phyloP scores from a whole-genome alignment of 306 rosid genomes.

The Pueraria montana region DNA sequence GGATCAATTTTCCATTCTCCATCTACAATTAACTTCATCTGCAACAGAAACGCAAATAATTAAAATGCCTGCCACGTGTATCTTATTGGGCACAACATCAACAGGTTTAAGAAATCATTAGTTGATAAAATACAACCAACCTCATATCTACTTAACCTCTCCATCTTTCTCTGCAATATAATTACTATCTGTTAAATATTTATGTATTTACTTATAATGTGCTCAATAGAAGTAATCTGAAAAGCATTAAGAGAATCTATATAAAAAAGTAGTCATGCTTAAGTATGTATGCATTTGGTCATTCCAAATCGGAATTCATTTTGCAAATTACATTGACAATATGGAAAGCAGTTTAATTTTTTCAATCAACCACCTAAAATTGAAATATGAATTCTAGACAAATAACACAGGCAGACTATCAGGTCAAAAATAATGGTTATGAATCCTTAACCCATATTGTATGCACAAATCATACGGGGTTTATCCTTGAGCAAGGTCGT shows the following conservation, averaged over 20 bases:
- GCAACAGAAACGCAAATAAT: slow-evolving; percentile 34
- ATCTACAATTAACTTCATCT: slow-evolving; percentile 94
- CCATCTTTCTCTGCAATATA: slow-evolving; percentile 83
- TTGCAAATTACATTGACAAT: slow-evolving; percentile 10
- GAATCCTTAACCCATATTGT: neutral
- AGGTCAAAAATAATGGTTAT: neutral
- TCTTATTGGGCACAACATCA: neutral
- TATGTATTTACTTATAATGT: neutral
- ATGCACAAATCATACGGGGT: neutral
- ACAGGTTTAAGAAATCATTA: slow-evolving; percentile 27
- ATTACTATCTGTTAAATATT: slow-evolving; percentile 38
- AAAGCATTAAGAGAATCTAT: neutral
- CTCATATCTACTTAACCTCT: slow-evolving; percentile 75
- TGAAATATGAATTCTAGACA: slow-evolving; percentile 21
- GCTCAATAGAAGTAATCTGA: neutral
- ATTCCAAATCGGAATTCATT: slow-evolving; percentile 27
- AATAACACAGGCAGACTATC: neutral
- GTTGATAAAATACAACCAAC: slow-evolving; percentile 50
- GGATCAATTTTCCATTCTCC: slow-evolving; percentile 92
- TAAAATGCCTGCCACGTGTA: neutral
- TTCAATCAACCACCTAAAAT: neutral
- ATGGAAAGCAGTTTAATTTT: neutral
- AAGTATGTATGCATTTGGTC: neutral
- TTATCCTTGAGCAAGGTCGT: slow-evolving; percentile 22
- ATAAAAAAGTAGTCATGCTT: slow-evolving; percentile 11